Percentiles rank a stretch among this genome's conserved stretches.
phyloP scores from a whole-genome alignment of 208 protist genomes.

The Crithidia expoeki region DNA sequence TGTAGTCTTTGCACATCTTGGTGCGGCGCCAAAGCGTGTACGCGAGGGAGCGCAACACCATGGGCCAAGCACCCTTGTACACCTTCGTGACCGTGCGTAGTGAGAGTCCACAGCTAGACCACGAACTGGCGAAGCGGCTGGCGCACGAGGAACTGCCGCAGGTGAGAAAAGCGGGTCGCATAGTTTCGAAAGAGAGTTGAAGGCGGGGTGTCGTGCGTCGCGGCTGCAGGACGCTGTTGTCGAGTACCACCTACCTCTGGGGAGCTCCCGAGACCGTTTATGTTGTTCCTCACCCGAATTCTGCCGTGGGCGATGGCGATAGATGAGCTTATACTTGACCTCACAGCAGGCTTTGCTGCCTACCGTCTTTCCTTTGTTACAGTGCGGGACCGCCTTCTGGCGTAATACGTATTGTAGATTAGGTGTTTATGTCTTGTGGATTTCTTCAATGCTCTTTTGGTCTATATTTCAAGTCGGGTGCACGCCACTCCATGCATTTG shows the following conservation, averaged over 20 bases:
- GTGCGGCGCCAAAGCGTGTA: conserved; percentile 80
- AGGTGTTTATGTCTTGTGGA: too few species aligned
- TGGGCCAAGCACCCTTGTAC: conserved; percentile 55
- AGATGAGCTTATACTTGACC: conserved; percentile 40
- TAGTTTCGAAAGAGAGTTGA: conserved; percentile 40
- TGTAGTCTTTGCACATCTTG: conserved; percentile 85
- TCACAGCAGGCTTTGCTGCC: conserved; percentile 11
- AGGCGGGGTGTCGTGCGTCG: conserved; percentile 19
- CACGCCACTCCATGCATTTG: conserved; percentile 44
- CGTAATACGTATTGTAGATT: background rate
- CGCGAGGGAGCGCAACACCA: conserved; percentile 74
- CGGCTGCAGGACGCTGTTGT: conserved; percentile 22
- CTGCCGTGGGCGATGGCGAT: conserved; percentile 55
- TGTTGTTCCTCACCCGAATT: conserved; percentile 68
- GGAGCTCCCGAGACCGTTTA: conserved; percentile 57
- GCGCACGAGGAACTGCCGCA: conserved; percentile 63
- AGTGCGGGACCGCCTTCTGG: background rate
- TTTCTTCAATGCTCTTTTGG: conserved; percentile 16
- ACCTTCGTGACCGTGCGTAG: conserved; percentile 59
- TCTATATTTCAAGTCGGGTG: background rate
- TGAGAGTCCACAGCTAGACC: conserved; percentile 54
- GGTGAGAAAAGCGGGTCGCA: conserved; percentile 64
- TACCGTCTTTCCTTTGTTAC: background rate
- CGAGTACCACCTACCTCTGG: conserved; percentile 39
- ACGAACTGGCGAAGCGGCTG: conserved; percentile 48